These are phyloP conservation scores for Nakaseomyces glabratus DNA, from an alignment of 1,139 yeast genomes.

Conservation along the genomic window DNA sequence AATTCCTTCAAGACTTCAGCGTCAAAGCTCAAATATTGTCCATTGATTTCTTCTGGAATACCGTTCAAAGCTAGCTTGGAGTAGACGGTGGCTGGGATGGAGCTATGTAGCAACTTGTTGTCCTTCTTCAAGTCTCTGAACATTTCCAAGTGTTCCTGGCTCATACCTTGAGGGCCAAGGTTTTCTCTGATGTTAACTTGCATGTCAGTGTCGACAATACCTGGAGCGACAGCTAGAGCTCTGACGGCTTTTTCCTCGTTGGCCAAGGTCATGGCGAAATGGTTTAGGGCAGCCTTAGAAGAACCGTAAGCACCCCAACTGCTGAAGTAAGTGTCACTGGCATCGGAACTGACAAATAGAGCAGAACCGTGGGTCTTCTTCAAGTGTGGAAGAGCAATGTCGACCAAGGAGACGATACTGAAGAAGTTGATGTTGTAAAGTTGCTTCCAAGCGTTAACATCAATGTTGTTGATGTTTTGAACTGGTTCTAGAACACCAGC, in stretches of 20 bases:
- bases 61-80: conserved; percentile 57
- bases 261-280: conserved; percentile 56
- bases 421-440: conserved; percentile 73
- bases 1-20: conserved; percentile 34
- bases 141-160: conserved; percentile 42
- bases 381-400: conserved; percentile 50
- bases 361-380: conserved; percentile 40
- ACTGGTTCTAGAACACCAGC: conserved; percentile 89
- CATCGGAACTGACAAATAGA: conserved; percentile 80
- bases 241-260: conserved; percentile 54
- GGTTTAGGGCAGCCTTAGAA: conserved; percentile 83
- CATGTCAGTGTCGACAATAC: conserved; percentile 87
- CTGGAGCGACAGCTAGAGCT: conserved; percentile 77
- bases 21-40: conserved; percentile 54
- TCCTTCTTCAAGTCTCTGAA: conserved; percentile 52
- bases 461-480: conserved; percentile 33
- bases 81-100: conserved; percentile 59
- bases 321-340: conserved; percentile 33
- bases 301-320: conserved; percentile 92
- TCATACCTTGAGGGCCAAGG: conserved; percentile 47
- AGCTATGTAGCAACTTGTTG: conserved; percentile 51
- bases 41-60: conserved; percentile 47
- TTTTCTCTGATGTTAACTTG: conserved; percentile 63
- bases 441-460: conserved; percentile 49
- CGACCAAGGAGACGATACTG: conserved; percentile 57